Base-by-base conservation (phyloP, 192 early-diverging fungal species). In the Rhizophlyctis rosea region DNA sequence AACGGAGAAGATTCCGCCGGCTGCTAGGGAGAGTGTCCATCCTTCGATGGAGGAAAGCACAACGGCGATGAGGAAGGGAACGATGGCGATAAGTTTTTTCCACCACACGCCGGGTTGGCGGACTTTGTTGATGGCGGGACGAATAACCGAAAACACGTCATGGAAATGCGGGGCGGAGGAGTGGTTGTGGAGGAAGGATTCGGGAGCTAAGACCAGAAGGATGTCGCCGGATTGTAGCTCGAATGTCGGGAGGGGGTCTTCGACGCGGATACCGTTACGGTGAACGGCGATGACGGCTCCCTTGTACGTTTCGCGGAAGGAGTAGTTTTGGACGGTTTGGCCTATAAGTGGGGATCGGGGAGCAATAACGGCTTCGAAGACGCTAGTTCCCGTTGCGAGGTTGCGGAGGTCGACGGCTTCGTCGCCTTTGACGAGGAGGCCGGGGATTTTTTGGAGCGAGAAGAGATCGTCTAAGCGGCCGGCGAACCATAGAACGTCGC, bases 271-370 rank as follows among this genome's bases (percentile, higher is more conserved):
- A 53, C 59, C 59, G 16, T 61, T n/a, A 9, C 59, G 47, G 59
- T 61, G 59, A 11, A 61, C 59, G 47, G 59, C 59, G 50, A 61
- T 53, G 49, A 61, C 31, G n/a, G 59, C 59, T 14, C 21, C 59
- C 13, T 53, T 18, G 47, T 56, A 61, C 21, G 54, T 61, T 11
- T 18, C 31, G 14, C 59, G 59, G 25, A 61, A 48, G n/a, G 11
- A 23, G 47, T 28, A 27, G 11, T 61, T 48, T 16, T 16, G n/a
- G 21, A 61, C 59, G 21, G 16, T 13, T 24, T 61, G 9, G 16
- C 50, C 47, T 27, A 61, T 30, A 13, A 56, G 18, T 29, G 36
- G 27, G 18, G 59, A 61, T 28, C 54, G 11, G 50, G 13, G 11
- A 21, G 52, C 47, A 30, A 61, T 30, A 3, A 61, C 49, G 47